Evolutionary conservation across 139 green algal genomes (phyloP), one percentile per base, ranked within the genome.

Genomic region (Chlorella sp.): DNA sequence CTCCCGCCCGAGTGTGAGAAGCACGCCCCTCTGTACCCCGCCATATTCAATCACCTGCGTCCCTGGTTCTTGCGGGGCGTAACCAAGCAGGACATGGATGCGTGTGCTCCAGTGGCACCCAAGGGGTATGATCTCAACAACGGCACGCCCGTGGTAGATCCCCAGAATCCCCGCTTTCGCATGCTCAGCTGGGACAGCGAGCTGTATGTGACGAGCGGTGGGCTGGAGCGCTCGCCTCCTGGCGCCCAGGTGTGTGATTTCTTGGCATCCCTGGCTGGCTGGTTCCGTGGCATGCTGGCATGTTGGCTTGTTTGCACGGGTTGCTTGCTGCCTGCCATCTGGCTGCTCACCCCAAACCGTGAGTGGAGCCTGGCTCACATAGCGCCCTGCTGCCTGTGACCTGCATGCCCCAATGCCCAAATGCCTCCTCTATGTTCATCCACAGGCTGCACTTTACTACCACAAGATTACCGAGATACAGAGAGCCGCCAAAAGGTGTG

Each of bases 141-240:
- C 16, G 42, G 75, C 34, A 81, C 75, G 9, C 75, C 75, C 9
- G 34, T 53, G 36, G 42, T 3, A 1, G 36, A 81, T 34, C 34
- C 34, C 1, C 79, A 66, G 9, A 24, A 34, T 7, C 0, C 32
- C 18, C 79, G 79, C 79, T 84, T 39, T 40, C 79, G 79, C 79
- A 40, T 84, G 36, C 79, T 84, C 39, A 30, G 32, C 24, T 84
- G 79, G 79, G 34, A 84, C 79, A 84, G 68, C 39, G 21, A 36
- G 26, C 39, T 84, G 39, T 37, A 34, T 30, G 79, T 84, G 26
- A 84, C 79, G 19, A 84, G 79, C 79, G 79, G 79, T 40, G 79
- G 79, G 32, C 79, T 84, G 79, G 40, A 64, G 79, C 79, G 79
- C 40, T 28, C 19, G 73, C 40, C 26, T 40, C 39, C 28, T 21